Conservation (phyloP, 495 filamentous ascomycete species). For the Tuber indicum region DNA sequence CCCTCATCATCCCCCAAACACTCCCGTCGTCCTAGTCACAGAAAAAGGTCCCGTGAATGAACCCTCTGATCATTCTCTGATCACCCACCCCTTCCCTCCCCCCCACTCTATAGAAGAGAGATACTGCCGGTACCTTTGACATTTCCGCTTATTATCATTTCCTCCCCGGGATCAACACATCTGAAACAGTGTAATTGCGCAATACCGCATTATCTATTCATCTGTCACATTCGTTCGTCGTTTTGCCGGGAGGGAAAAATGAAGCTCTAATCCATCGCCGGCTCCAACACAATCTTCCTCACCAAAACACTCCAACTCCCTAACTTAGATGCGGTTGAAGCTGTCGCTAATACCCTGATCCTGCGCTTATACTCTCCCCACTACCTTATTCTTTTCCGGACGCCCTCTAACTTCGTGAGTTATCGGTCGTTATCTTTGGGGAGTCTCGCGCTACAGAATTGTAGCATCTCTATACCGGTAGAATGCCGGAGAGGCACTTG, state of each 20-base stretch:
- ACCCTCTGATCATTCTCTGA: neutral
- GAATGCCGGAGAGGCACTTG: constrained; percentile 30
- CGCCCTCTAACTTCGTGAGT: neutral
- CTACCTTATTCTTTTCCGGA: neutral
- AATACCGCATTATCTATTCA: neutral
- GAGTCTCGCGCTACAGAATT: neutral
- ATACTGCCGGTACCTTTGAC: neutral
- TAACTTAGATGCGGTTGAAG: neutral
- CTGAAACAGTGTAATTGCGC: neutral
- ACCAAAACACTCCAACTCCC: neutral
- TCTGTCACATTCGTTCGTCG: neutral
- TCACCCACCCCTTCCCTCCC: neutral
- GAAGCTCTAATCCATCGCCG: neutral
- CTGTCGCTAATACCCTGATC: neutral
- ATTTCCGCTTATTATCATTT: neutral
- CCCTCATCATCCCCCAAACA: neutral
- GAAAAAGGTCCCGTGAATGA: neutral
- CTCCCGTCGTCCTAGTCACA: neutral
- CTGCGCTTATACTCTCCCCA: neutral
- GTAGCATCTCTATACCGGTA: neutral
- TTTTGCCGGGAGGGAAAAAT: neutral
- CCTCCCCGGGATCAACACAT: neutral
- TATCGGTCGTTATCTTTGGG: neutral
- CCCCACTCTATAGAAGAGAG: neutral
- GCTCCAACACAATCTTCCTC: neutral